Percentiles rank a stretch among this genome's conserved stretches.
phyloP scores from a whole-genome alignment of 768 basidiomycete genomes.

The Lentinula boryana region DNA sequence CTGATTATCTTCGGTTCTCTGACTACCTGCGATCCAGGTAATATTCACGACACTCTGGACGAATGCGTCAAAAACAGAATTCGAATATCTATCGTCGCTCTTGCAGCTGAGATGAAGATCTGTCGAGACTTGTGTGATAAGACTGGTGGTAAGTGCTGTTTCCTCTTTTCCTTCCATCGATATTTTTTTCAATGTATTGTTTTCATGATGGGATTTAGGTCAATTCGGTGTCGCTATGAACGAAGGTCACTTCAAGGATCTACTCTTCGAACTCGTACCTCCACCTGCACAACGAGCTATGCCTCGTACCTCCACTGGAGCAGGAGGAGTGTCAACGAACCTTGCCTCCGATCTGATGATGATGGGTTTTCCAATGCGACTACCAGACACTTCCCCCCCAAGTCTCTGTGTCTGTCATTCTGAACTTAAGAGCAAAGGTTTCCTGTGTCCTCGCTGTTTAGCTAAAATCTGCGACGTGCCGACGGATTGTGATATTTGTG shows the following conservation, averaged over 20 bases:
- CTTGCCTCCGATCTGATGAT: constrained; percentile 90
- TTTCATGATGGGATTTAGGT: constrained; percentile 31
- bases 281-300: constrained; percentile 79
- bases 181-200: not conserved
- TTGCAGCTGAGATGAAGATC: constrained; percentile 98
- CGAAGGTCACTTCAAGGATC: constrained; percentile 94
- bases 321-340: constrained; percentile 31
- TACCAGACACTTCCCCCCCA: constrained; percentile 77
- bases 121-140: constrained; percentile 88
- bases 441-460: constrained; percentile 89
- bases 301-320: constrained; percentile 29
- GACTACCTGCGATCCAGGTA: constrained; percentile 95
- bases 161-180: not conserved
- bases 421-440: constrained; percentile 87
- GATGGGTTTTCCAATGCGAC: constrained; percentile 96
- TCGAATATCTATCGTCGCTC: constrained; percentile 87
- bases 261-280: constrained; percentile 92
- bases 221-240: constrained; percentile 97
- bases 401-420: constrained; percentile 93
- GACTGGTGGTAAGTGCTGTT: constrained; percentile 68
- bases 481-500: constrained; percentile 96
- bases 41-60: constrained; percentile 93
- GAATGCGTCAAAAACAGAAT: constrained; percentile 77
- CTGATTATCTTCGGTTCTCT: constrained; percentile 91
- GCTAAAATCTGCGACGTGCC: constrained; percentile 97